Evolutionary conservation across 192 early-diverging fungal species (phyloP).

Genomic region (Coemansia sp.): DNA sequence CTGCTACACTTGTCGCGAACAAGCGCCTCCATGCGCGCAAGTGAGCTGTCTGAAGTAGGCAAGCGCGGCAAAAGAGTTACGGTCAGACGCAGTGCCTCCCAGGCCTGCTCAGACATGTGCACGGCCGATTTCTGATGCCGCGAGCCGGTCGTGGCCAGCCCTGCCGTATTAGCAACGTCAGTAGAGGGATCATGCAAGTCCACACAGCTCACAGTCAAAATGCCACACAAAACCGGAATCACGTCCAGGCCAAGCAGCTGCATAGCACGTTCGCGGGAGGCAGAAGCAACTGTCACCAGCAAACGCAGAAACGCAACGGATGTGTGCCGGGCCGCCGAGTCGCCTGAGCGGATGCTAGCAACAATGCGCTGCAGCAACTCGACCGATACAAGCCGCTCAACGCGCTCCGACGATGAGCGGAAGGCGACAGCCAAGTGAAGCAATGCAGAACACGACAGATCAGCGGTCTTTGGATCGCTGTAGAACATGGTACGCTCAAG

Average conservation of each 20-base stretch:
- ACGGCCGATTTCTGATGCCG: background rate
- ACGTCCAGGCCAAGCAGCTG: slow-evolving; percentile 23
- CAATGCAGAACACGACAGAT: slow-evolving; percentile 65
- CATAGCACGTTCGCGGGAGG: slow-evolving; percentile 18
- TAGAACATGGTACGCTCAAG: slow-evolving; percentile 69
- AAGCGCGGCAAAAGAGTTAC: slow-evolving; percentile 24
- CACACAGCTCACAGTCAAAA: background rate
- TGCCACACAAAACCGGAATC: slow-evolving; percentile 9
- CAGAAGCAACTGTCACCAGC: slow-evolving; percentile 11
- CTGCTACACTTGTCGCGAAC: background rate
- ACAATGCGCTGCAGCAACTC: slow-evolving; percentile 60
- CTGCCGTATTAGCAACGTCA: background rate
- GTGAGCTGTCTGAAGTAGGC: slow-evolving; percentile 4
- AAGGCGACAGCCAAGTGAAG: slow-evolving; percentile 66
- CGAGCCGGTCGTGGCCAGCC: background rate
- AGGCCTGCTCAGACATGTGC: slow-evolving; percentile 22
- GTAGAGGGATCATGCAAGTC: background rate
- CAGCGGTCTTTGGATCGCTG: slow-evolving; percentile 71
- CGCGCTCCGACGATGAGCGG: slow-evolving; percentile 49
- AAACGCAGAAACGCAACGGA: slow-evolving; percentile 19
- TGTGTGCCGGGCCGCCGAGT: slow-evolving; percentile 22
- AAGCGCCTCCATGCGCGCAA: slow-evolving; percentile 4
- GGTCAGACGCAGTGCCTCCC: slow-evolving; percentile 33
- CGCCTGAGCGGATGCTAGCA: slow-evolving; percentile 54
- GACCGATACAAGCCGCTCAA: slow-evolving; percentile 62